Percentiles rank a stretch among this genome's conserved stretches.
These are phyloP conservation scores for Colletotrichum karsti DNA, from an alignment of 2,329 filamentous ascomycete species.

Conservation along the genomic window DNA sequence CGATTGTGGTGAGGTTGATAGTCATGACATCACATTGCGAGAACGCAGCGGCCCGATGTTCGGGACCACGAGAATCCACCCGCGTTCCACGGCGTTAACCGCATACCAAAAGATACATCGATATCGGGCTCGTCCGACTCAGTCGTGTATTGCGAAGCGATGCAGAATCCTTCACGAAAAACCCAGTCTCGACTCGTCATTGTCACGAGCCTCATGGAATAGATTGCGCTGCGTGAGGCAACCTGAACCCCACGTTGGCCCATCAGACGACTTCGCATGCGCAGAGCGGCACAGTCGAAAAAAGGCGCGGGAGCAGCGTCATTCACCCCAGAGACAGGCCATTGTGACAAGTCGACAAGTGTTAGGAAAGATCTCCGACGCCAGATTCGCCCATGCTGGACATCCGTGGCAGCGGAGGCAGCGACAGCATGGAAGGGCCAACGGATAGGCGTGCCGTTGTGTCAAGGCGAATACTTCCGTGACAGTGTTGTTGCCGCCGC, in stretches of 20 bases:
- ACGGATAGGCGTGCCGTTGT: background rate
- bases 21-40: slow-evolving; percentile 9
- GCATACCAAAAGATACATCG: background rate
- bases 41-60: background rate
- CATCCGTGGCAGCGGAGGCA: background rate
- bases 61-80: slow-evolving; percentile 1
- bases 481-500: background rate
- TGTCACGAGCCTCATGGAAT: background rate
- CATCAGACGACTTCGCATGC: slow-evolving; percentile 13
- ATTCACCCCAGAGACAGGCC: background rate
- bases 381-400: background rate
- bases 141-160: background rate
- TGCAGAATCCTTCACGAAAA: background rate
- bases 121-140: background rate
- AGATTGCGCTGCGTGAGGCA: background rate
- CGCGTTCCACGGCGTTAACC: background rate
- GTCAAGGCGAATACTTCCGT: background rate
- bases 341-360: slow-evolving; percentile 14
- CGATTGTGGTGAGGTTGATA: background rate
- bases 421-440: background rate
- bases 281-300: background rate
- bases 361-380: slow-evolving; percentile 4
- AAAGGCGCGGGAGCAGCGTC: background rate
- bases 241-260: background rate
- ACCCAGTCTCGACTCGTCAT: background rate